These are phyloP conservation scores for Sporisorium graminicola DNA, from an alignment of 1,284 basidiomycete genomes.

Conservation along the genomic window DNA sequence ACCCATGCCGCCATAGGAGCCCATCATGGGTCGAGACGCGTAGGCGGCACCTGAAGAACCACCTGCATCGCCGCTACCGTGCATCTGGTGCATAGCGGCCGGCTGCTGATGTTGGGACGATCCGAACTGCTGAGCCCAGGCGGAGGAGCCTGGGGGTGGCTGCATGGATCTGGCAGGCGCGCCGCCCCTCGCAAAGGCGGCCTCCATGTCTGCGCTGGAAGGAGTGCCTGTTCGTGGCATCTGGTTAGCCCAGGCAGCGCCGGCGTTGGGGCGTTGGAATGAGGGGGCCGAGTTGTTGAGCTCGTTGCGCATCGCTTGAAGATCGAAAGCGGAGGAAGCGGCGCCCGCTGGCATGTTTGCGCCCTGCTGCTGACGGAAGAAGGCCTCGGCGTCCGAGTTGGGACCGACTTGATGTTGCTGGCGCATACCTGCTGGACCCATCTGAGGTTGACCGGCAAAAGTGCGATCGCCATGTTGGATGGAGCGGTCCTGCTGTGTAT, in stretches of 20 bases:
- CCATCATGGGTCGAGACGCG: conserved; percentile 49
- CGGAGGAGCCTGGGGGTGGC: conserved; percentile 28
- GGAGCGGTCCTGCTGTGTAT: conserved; percentile 89
- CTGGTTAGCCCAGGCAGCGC: conserved; percentile 58
- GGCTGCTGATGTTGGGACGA: conserved; percentile 26
- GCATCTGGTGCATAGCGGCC: conserved; percentile 20
- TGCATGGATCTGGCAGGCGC: conserved; percentile 28
- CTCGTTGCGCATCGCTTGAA: conserved; percentile 57
- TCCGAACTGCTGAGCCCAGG: conserved; percentile 60
- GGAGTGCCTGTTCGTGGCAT: conserved; percentile 48
- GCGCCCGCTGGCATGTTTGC: conserved; percentile 28
- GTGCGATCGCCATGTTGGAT: conserved; percentile 74
- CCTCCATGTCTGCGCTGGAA: conserved; percentile 51
- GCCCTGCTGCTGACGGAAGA: conserved; percentile 58
- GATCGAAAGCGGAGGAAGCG: conserved; percentile 54
- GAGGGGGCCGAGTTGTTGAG: conserved; percentile 32
- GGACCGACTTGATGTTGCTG: conserved; percentile 45
- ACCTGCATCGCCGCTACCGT: conserved; percentile 19
- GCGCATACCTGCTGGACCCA: conserved; percentile 37
- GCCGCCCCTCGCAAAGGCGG: conserved; percentile 46
- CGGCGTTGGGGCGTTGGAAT: conserved; percentile 34
- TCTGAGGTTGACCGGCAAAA: conserved; percentile 39
- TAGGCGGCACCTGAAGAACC: conserved; percentile 32
- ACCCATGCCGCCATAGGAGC: conserved; percentile 45
- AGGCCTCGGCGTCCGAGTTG: conserved; percentile 61